A percentile compares a stretch with the other conserved stretches of the same genome.
These are phyloP conservation scores for Pichia rugopelliculosa DNA, from an alignment of 805 yeast species.

Conservation along the genomic window DNA sequence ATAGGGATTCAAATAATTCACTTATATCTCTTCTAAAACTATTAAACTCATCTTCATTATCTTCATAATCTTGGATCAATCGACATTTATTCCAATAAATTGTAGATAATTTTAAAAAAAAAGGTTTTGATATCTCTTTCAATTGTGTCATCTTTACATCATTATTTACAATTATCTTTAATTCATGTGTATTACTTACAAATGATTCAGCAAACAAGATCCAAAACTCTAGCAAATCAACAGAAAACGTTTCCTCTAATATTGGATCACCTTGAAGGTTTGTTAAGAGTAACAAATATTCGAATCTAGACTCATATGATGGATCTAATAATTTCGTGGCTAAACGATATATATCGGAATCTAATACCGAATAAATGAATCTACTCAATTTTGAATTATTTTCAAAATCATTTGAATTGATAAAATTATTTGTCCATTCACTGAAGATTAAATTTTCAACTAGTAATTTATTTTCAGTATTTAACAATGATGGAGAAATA, in stretches of 20 bases:
- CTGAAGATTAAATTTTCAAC: slow-evolving; percentile 33
- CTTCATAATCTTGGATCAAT: slow-evolving; percentile 28
- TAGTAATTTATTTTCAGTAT: slow-evolving; percentile 24
- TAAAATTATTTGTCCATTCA: slow-evolving; percentile 38
- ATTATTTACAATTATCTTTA: slow-evolving; percentile 27
- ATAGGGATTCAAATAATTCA: slow-evolving; percentile 68
- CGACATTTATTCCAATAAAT: slow-evolving; percentile 67
- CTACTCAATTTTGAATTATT: slow-evolving; percentile 37
- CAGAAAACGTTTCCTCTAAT: slow-evolving; percentile 50
- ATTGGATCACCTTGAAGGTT: slow-evolving; percentile 51
- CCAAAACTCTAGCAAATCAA: slow-evolving; percentile 61
- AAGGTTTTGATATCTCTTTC: slow-evolving; percentile 26
- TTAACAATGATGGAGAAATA: slow-evolving; percentile 36
- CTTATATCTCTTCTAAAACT: slow-evolving; percentile 67
- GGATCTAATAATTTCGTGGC: slow-evolving; percentile 33
- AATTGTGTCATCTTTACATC: slow-evolving; percentile 25
- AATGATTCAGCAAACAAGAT: slow-evolving; percentile 53
- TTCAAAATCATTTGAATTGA: slow-evolving; percentile 25
- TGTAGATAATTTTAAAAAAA: slow-evolving; percentile 46
- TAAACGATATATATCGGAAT: slow-evolving; percentile 37
- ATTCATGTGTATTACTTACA: slow-evolving; percentile 39
- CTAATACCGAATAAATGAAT: slow-evolving; percentile 39
- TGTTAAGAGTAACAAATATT: slow-evolving; percentile 45
- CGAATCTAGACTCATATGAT: slow-evolving; percentile 34
- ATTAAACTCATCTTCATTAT: slow-evolving; percentile 45